Evolutionary conservation across 352 stramenopile species (phyloP).

Genomic region (Pythium chondricola): DNA sequence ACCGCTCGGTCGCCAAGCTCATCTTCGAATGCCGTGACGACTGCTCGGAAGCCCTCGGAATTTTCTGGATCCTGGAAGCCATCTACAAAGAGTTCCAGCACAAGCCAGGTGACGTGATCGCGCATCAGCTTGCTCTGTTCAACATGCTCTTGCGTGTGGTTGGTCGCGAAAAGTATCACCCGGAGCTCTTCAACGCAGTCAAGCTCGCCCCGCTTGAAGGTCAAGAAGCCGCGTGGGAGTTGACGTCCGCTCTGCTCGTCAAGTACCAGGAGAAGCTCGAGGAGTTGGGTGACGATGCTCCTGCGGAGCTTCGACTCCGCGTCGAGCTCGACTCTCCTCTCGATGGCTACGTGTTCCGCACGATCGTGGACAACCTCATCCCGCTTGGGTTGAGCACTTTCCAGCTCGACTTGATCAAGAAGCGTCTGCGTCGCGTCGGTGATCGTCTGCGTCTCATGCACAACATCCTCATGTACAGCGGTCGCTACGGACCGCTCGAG

Average conservation of each 20-base stretch:
- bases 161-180: slow-evolving; percentile 69
- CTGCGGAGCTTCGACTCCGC: slow-evolving; percentile 57
- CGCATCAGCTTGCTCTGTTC: slow-evolving; percentile 73
- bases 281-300: slow-evolving; percentile 51
- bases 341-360: slow-evolving; percentile 84
- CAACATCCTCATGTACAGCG: slow-evolving; percentile 87
- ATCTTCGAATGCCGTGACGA: slow-evolving; percentile 85
- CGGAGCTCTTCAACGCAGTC: slow-evolving; percentile 55
- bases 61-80: slow-evolving; percentile 73
- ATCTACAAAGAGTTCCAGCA: slow-evolving; percentile 83
- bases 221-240: slow-evolving; percentile 73
- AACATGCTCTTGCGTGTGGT: slow-evolving; percentile 85
- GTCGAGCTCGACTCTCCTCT: slow-evolving; percentile 68
- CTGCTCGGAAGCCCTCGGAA: slow-evolving; percentile 62
- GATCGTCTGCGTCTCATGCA: slow-evolving; percentile 84
- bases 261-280: slow-evolving; percentile 73
- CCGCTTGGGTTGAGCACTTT: slow-evolving; percentile 68
- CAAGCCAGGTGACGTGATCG: slow-evolving; percentile 80
- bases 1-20: slow-evolving; percentile 70
- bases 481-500: slow-evolving; percentile 74
- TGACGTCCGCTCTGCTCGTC: slow-evolving; percentile 52
- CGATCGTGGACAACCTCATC: slow-evolving; percentile 84
- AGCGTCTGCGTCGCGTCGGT: slow-evolving; percentile 79
- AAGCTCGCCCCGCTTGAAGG: slow-evolving; percentile 56
- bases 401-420: slow-evolving; percentile 86